Conservation (phyloP, 2,329 filamentous ascomycete species). For the Calonectria ilicicola region DNA sequence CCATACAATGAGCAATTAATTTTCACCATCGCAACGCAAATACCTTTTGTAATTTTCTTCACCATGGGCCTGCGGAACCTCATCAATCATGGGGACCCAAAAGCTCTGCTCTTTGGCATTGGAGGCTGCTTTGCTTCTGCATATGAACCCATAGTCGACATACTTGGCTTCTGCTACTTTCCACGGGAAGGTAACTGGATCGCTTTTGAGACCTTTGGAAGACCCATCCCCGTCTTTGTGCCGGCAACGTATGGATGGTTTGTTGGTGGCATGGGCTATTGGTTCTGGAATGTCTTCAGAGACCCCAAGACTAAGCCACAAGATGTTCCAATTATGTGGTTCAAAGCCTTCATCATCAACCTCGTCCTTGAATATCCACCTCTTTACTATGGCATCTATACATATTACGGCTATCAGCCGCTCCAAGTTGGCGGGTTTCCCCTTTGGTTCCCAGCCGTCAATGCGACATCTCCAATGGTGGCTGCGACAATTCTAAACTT, state of each 20-base stretch:
- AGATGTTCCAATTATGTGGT: background rate
- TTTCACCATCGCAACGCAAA: conserved; percentile 5
- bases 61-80: background rate
- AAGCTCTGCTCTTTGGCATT: conserved; percentile 5
- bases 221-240: conserved; percentile 1
- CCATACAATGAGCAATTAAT: conserved; percentile 9
- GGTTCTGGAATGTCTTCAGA: conserved; percentile 7
- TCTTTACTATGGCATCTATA: background rate
- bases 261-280: conserved; percentile 13
- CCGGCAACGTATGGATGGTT: conserved; percentile 12
- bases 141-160: conserved; percentile 7
- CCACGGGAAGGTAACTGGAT: conserved; percentile 7
- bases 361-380: conserved; percentile 8
- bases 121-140: conserved; percentile 1
- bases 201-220: conserved; percentile 9
- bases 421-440: conserved; percentile 7
- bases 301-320: background rate
- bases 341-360: conserved; percentile 5
- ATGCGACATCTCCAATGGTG: conserved; percentile 1
- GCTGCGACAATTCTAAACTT: background rate
- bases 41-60: conserved; percentile 3
- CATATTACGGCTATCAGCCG: conserved; percentile 6
- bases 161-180: conserved; percentile 9
- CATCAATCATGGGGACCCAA: background rate
- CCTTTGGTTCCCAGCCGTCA: conserved; percentile 8